Percentiles rank a stretch among this genome's conserved stretches.
Evolutionary conservation across 2,329 filamentous ascomycete genomes (phyloP).

Genomic region (Aspergillus bombycis): DNA sequence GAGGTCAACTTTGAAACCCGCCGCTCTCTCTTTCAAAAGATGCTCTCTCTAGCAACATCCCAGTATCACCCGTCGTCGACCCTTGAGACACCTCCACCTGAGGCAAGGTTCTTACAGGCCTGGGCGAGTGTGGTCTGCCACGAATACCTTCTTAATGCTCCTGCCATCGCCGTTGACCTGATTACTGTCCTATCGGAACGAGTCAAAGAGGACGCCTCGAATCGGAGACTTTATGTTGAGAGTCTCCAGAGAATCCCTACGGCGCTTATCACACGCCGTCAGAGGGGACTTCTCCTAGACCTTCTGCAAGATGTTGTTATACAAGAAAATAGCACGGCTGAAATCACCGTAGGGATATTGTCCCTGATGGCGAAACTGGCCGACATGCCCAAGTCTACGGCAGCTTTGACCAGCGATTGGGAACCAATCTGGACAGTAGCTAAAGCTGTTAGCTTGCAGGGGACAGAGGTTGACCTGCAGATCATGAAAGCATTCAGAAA

Average conservation of each 20-base stretch:
- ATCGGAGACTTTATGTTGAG: conserved; percentile 35
- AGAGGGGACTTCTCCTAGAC: conserved; percentile 39
- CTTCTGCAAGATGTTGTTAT: conserved; percentile 37
- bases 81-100: conserved; percentile 30
- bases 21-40: conserved; percentile 35
- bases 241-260: conserved; percentile 43
- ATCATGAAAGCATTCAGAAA: conserved; percentile 43
- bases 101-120: conserved; percentile 38
- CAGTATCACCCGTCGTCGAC: conserved; percentile 30
- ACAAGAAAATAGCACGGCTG: conserved; percentile 29
- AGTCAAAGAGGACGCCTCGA: conserved; percentile 33
- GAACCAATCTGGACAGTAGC: conserved; percentile 42
- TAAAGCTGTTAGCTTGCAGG: conserved; percentile 35
- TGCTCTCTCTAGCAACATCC: conserved; percentile 36
- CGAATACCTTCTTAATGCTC: conserved; percentile 41
- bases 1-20: conserved; percentile 34
- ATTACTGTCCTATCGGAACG: conserved; percentile 36
- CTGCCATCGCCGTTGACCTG: conserved; percentile 38
- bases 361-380: conserved; percentile 45
- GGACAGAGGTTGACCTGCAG: conserved; percentile 36
- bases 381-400: conserved; percentile 43
- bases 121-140: conserved; percentile 44
- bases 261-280: conserved; percentile 40
- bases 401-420: conserved; percentile 38
- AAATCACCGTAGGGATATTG: conserved; percentile 36